Percentiles rank a stretch among this genome's conserved stretches.
Conservation (phyloP, 192 early-diverging fungal species). For the Chytriomyces sp. region DNA sequence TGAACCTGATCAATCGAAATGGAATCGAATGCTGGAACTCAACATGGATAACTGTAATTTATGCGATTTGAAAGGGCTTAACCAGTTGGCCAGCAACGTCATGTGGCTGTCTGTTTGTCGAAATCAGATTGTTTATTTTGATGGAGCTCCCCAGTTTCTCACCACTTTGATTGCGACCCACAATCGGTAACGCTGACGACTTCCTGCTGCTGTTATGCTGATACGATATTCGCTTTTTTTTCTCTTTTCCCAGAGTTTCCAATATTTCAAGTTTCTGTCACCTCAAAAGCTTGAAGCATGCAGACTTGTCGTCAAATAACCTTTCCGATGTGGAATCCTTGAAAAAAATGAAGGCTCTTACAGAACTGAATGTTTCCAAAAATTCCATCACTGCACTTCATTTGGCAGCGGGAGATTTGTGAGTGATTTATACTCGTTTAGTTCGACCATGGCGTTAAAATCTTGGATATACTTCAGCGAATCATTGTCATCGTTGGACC, state of each 20-base stretch:
- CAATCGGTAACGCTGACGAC: neutral
- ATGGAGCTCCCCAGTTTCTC: neutral
- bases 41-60: conserved; percentile 10
- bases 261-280: conserved; percentile 12
- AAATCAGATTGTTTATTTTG: conserved; percentile 5
- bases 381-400: neutral
- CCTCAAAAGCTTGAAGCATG: neutral
- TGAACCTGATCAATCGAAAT: neutral
- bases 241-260: neutral
- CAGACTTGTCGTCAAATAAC: conserved; percentile 12
- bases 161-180: conserved; percentile 1
- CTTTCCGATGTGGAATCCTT: neutral
- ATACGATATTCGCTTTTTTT: neutral
- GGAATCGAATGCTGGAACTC: neutral
- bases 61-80: neutral
- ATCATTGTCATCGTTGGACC: conserved; percentile 9
- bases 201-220: neutral
- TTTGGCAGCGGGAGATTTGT: neutral
- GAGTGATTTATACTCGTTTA: neutral
- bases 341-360: neutral
- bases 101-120: neutral
- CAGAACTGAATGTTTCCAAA: conserved; percentile 9
- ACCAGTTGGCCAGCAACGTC: neutral
- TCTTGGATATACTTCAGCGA: neutral
- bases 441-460: neutral